Base-by-base conservation (phyloP, 352 stramenopile species). In the Phytophthora hibernalis region DNA sequence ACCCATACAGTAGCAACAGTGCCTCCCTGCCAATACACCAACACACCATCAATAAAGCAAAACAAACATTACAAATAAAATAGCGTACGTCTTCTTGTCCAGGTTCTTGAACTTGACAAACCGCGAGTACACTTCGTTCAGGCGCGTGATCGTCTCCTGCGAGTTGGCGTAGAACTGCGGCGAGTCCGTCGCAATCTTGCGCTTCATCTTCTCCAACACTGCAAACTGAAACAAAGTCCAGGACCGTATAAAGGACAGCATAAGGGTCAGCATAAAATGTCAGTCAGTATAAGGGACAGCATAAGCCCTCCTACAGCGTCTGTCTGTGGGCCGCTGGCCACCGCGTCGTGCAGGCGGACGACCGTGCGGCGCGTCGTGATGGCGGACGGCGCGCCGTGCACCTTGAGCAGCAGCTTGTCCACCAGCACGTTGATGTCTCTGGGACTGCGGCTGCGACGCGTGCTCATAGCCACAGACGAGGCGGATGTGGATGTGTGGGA, bases 131-230 rank as follows among this genome's bases (percentile, higher is more conserved):
- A 85, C 70, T 56, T 93, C 83, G n/a, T 95, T 83, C 4, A 95
- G 68, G 12, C 75, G 73, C 30, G 68, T 72, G 21, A 83, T 74
- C 13, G 82, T 85, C 7, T 83, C 75, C 2, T 87, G 61, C 0
- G 74, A 65, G 2, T 73, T 77, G 33, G 73, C 56, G 28, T 80
- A 79, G 55, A 86, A 80, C 43, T 80, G 78, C 28, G 68, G 51
- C 20, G 70, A 42, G 45, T 92, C 74, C 16, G 52, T 51, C 24
- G 51, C 49, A 20, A 92, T 85, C 68, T 88, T 88, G 26, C 78
- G 74, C 73, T 90, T 91, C 47, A 95, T 95, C 65, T 92, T 88
- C 45, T 90, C 82, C 43, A 95, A 61, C 22, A 95, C 77, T 7
- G 80, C 70, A 13, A 91, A 78, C 86, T 94, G 47, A 40, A 5